Conservation (phyloP, 2,329 filamentous ascomycete genomes). For the Aureobasidium uvarum region DNA sequence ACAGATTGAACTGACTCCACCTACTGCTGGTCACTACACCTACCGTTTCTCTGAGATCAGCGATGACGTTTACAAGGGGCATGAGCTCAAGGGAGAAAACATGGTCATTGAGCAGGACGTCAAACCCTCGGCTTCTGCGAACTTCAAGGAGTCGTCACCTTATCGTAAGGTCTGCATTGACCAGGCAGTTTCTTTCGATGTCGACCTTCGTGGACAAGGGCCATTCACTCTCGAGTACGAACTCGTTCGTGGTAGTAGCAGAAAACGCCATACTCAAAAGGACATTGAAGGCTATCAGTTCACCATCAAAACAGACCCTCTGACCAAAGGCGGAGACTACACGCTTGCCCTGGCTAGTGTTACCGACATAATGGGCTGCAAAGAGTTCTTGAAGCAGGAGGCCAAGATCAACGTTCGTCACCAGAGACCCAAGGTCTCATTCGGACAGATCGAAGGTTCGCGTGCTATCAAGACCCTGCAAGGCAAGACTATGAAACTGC, state of each 20-base stretch:
- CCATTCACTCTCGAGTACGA: slow-evolving; percentile 94
- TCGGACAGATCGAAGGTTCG: slow-evolving; percentile 81
- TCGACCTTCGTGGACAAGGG: slow-evolving; percentile 74
- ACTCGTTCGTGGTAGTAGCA: slow-evolving; percentile 82
- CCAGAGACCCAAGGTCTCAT: slow-evolving; percentile 81
- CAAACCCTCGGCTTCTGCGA: slow-evolving; percentile 83
- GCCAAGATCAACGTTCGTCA: slow-evolving; percentile 81
- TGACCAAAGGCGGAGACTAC: slow-evolving; percentile 85
- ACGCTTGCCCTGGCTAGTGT: slow-evolving; percentile 81
- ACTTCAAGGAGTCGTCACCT: slow-evolving; percentile 58
- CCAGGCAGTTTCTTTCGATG: slow-evolving; percentile 70
- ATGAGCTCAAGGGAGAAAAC: slow-evolving; percentile 60
- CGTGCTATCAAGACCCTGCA: slow-evolving; percentile 73
- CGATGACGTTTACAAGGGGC: slow-evolving; percentile 74
- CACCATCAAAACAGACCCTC: slow-evolving; percentile 70
- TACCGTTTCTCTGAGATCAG: slow-evolving; percentile 81
- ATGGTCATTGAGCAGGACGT: slow-evolving; percentile 80
- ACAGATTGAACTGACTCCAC: slow-evolving; percentile 80
- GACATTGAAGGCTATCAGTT: slow-evolving; percentile 63
- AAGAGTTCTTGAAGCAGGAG: slow-evolving; percentile 80
- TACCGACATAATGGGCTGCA: slow-evolving; percentile 82
- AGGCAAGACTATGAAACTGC: slow-evolving; percentile 68
- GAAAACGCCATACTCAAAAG: slow-evolving; percentile 64
- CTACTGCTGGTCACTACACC: slow-evolving; percentile 76
- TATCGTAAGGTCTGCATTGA: slow-evolving; percentile 75